Evolutionary conservation across 148 eudicot genomes (phyloP).

Genomic region (Amaranthus cruentus): DNA sequence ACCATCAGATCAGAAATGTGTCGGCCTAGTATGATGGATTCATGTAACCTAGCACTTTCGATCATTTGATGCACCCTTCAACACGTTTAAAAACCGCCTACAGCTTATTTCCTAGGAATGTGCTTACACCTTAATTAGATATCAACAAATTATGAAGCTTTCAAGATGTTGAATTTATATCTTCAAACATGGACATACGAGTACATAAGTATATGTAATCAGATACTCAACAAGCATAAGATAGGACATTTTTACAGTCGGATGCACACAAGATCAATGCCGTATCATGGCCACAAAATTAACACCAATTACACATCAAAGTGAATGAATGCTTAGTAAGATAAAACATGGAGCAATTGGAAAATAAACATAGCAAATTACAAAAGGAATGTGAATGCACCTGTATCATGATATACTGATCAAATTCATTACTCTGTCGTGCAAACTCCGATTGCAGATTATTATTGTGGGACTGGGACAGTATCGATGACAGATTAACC

Average conservation of each 20-base stretch:
- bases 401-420: constrained; percentile 41
- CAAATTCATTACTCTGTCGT: constrained; percentile 37
- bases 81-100: no score
- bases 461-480: constrained; percentile 21
- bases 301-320: not conserved
- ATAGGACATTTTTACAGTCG: not conserved
- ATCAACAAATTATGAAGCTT: not conserved
- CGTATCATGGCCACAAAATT: not conserved
- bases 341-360: not conserved
- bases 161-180: not conserved
- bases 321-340: not conserved
- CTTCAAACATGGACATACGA: not conserved
- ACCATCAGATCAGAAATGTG: not conserved
- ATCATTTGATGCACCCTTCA: no score
- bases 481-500: constrained; percentile 26
- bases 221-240: not conserved
- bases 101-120: not conserved
- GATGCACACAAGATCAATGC: not conserved
- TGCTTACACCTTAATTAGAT: not conserved
- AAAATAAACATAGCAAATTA: not conserved
- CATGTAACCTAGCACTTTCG: not conserved
- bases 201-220: not conserved
- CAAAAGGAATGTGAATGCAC: constrained; percentile 16
- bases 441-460: constrained; percentile 30
- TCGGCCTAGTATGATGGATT: not conserved